Base-by-base conservation (phyloP, 2,329 filamentous ascomycete species). In the Fusarium acutatum region DNA sequence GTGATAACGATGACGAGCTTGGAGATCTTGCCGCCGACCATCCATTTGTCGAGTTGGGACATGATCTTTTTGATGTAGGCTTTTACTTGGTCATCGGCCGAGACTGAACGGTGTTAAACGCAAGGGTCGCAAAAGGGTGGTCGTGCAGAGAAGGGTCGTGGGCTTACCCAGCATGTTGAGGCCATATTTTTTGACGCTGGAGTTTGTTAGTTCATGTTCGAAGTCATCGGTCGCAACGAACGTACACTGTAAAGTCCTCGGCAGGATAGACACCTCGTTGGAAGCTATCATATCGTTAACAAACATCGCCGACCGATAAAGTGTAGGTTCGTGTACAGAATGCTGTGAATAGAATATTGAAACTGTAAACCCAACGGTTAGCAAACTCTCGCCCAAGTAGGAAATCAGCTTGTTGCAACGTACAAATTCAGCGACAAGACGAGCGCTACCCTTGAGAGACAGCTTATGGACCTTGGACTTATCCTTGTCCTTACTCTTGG, bases 11-110 rank as follows among this genome's bases (percentile, higher is more conserved):
- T 93, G 67, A 99, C 95, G 18, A 99, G 90, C 83, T 97, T 98
- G 59, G 94, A 97, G 81, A 99, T 98, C 84, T 99, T 98, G 81
- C 95, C 94, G 78, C 93, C 94, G 60, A 95, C 88, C 95, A 98
- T 98, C 96, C 96, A 99, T 81, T 94, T 94, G 85, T 97, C 96
- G 66, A 99, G 90, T 84, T 99, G 96, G 34, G 92, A 92, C 95
- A 98, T 99, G 85, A 99, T 98, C 85, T 97, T 97, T 84, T 97
- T 98, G 87, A 99, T 97, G 85, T 99, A 99, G 37, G 95, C 94
- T 84, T 97, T 97, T 81, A 99, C 96, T 85, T 99, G 96, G 86
- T 98, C 96, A 82, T 99, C 96, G 73, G 95, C 91, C 37, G 96
- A 97, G 58, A 98, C 95, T 91, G 34, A 18, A 0, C 5, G 14